Evolutionary conservation across 768 basidiomycete genomes (phyloP), one percentile per base, ranked within the genome.

Genomic region (Boletus eberwhitei): DNA sequence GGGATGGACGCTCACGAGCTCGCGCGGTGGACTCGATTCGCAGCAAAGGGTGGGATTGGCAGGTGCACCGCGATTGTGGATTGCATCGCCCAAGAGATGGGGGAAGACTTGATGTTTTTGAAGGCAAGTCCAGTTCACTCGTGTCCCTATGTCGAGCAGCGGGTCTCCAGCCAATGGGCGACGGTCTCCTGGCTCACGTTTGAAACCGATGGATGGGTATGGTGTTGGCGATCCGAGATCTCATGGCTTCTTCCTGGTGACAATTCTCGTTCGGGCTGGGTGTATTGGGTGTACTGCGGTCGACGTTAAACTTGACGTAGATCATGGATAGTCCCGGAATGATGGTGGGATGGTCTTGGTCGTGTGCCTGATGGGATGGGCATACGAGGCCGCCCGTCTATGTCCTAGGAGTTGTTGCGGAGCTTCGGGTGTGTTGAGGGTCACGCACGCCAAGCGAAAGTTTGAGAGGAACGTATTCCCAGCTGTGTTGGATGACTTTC

Each of bases 1-100:
- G 22, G 16, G 12, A 86, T 92, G 85, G 88, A 90, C 61, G 81
- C 86, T 16, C 70, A 76, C 32, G 87, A 90, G 50, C 79, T 93
- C 32, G 81, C 85, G 9, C 77, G 87, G 39, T 93, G 91, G 91
- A 87, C 86, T 11, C 78, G 91, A 38, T 93, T 93, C 67, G 91
- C 91, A 0, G 81, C 76, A 5, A 93, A 91, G 64, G 91, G 91
- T 0, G 91, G 91, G 14, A 90, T 93, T 50, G 91, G 91, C 5
- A 86, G 77, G 60, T 91, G 90, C 59, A 84, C 81, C 1, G 91
- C 91, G 5, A 53, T 78, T 24, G 76, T 79, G 50, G 90, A 94
- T 68, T 90, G 88, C 62, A 80, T 89, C 19, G 89, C 89, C 2
- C 83, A 90, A 67, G 77, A 78, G 37, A 68, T 79, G 12, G 85